Base-by-base conservation (phyloP, 257 asterid species). In the Solanum paucissectum region DNA sequence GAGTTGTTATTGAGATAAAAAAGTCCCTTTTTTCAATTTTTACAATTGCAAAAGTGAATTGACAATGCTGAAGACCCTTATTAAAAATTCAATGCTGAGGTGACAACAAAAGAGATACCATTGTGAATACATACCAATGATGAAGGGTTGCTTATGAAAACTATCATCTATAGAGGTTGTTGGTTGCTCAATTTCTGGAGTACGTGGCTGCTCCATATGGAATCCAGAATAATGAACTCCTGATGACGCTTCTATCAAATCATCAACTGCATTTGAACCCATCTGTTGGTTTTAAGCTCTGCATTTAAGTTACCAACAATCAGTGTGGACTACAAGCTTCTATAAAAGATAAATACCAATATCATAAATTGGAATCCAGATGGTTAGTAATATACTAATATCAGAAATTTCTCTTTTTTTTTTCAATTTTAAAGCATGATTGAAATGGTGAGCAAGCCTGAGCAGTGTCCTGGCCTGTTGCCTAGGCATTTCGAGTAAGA, bases 191-290 rank as follows among this genome's bases (percentile, higher is more conserved):
- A 89, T 87, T 71, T 52, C 93, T 64, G 91, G 79, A 87, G 89
- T 60, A 89, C 77, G 88, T 75, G 91, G 86, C 75, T 88, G 88
- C 37, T 91, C 91, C 90, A 97, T 88, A 91, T 92, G 99, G 91
- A 97, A 95, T 82, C 99, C 99, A 60, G 99, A 94, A 90, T 93
- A 95, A 94, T 96, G 99, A 90, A 90, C 99, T 72, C 98, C 98
- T 25, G 98, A 95, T 87, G 96, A 96, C 87, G 98, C 96, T 91
- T 94, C 98, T 83, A 96, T 93, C 92, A 97, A 83, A 92, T 97
- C 98, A 86, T 97, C 99, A 86, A 94, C 98, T 81, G 95, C 92
- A 90, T 92, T 92, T 85, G 99, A 93, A 91, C 98, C 99, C 99
- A 97, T 97, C 60, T 83, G 36, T 86, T 87, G 88, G 75, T 72